Percentiles rank a stretch among this genome's conserved stretches.
Conservation (phyloP, 106 monocot species). For the Phalaenopsis aphrodite region DNA sequence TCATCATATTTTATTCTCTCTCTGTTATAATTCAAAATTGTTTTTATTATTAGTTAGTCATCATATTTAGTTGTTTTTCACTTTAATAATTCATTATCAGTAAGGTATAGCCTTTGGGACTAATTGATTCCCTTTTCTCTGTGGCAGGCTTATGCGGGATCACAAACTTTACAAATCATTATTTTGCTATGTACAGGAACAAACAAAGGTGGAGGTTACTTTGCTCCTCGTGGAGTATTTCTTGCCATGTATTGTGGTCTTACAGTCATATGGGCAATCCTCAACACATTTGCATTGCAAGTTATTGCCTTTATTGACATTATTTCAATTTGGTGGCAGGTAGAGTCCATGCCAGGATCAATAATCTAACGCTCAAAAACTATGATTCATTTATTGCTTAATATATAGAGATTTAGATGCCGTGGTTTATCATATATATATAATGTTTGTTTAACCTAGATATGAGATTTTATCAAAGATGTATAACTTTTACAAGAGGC, state of each 20-base stretch:
- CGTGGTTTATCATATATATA: no score
- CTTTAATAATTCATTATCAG: no score
- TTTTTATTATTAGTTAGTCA: no score
- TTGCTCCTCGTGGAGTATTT: conserved; percentile 67
- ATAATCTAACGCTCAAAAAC: background rate
- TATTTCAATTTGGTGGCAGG: conserved; percentile 90
- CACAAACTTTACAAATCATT: conserved; percentile 71
- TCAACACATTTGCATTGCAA: conserved; percentile 79
- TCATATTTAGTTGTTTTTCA: no score
- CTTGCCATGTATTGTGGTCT: conserved; percentile 65
- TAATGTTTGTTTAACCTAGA: no score
- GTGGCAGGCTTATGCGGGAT: conserved; percentile 66
- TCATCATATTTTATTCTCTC: no score
- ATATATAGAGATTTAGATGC: background rate
- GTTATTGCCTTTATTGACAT: conserved; percentile 74
- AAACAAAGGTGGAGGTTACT: conserved; percentile 69
- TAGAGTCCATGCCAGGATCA: conserved; percentile 5
- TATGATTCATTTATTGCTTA: background rate
- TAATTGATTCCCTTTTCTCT: background rate
- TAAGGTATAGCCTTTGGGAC: no score
- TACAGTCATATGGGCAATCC: conserved; percentile 69
- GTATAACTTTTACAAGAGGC: no score
- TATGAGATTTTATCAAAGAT: no score
- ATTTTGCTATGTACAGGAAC: conserved; percentile 74
- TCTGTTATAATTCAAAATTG: no score